Percentiles rank a stretch among this genome's conserved stretches.
phyloP scores from a whole-genome alignment of 2,329 filamentous ascomycete genomes.

The Periconia sp. region DNA sequence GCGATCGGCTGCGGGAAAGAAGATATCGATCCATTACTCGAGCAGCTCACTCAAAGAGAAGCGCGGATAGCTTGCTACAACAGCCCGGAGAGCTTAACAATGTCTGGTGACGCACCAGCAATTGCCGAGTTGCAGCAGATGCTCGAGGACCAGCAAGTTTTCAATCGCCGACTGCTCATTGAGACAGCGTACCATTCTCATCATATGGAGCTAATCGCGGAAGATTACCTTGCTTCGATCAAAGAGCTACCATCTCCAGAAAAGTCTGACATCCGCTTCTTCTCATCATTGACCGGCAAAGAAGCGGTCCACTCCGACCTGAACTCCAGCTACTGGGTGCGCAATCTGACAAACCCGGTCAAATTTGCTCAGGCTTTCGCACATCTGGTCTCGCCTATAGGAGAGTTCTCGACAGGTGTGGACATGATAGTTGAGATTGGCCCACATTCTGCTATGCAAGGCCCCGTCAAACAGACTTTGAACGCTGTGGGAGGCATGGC shows the following conservation, averaged over 20 bases:
- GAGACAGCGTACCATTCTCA: slow-evolving; percentile 50
- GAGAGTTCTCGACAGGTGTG: slow-evolving; percentile 13
- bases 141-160: slow-evolving; percentile 23
- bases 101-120: slow-evolving; percentile 49
- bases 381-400: slow-evolving; percentile 1
- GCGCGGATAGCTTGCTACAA: slow-evolving; percentile 39
- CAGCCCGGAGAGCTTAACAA: slow-evolving; percentile 45
- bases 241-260: slow-evolving; percentile 18
- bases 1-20: slow-evolving; percentile 20
- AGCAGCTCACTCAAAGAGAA: slow-evolving; percentile 6
- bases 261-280: slow-evolving; percentile 12
- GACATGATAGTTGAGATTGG: slow-evolving; percentile 26
- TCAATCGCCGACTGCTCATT: slow-evolving; percentile 25
- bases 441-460: slow-evolving; percentile 25
- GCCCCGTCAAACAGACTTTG: slow-evolving; percentile 26
- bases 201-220: slow-evolving; percentile 23
- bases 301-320: slow-evolving; percentile 9
- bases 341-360: slow-evolving; percentile 16
- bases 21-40: slow-evolving; percentile 17
- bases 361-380: too few species aligned
- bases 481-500: slow-evolving; percentile 16
- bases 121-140: slow-evolving; percentile 37
- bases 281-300: slow-evolving; percentile 21
- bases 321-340: slow-evolving; percentile 27
- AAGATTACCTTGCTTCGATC: slow-evolving; percentile 24